A percentile compares a stretch with the other conserved stretches of the same genome.
Evolutionary conservation across 192 early-diverging fungal species (phyloP).

Genomic region (Pilaira anomala): DNA sequence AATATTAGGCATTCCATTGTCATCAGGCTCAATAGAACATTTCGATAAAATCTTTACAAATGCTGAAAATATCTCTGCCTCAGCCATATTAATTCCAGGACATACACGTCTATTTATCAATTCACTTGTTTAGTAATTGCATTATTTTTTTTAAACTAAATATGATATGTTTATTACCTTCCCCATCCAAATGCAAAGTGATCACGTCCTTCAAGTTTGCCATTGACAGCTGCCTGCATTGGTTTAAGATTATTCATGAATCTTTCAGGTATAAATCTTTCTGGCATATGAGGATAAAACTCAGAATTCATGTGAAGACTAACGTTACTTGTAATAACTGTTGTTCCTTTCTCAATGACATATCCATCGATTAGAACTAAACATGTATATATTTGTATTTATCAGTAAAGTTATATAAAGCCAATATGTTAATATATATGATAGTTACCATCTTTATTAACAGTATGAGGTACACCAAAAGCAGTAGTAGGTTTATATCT

Average conservation of each 20-base stretch:
- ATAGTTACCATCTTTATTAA: slow-evolving; percentile 4
- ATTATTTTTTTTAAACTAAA: neutral
- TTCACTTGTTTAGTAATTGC: neutral
- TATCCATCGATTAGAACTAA: slow-evolving; percentile 29
- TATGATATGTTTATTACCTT: neutral
- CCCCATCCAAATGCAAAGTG: slow-evolving; percentile 21
- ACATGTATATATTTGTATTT: neutral
- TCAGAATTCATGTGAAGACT: slow-evolving; percentile 37
- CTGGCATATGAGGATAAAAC: slow-evolving; percentile 37
- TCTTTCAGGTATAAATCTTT: slow-evolving; percentile 50
- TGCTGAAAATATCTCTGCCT: slow-evolving; percentile 6
- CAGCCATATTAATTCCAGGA: neutral
- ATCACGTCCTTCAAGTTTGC: slow-evolving; percentile 11
- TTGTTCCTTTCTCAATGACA: slow-evolving; percentile 45
- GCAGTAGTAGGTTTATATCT: neutral
- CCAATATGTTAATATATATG: neutral
- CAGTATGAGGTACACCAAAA: neutral
- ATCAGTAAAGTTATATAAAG: neutral
- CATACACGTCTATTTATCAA: neutral
- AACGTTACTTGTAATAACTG: slow-evolving; percentile 44
- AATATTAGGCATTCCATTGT: neutral
- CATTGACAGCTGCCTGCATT: slow-evolving; percentile 17
- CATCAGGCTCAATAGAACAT: neutral
- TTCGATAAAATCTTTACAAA: slow-evolving; percentile 3
- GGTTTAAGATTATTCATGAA: neutral